Percentiles rank a stretch among this genome's conserved stretches.
Evolutionary conservation across 495 filamentous ascomycete species (phyloP).

Genomic region (Aspergillus hancockii): DNA sequence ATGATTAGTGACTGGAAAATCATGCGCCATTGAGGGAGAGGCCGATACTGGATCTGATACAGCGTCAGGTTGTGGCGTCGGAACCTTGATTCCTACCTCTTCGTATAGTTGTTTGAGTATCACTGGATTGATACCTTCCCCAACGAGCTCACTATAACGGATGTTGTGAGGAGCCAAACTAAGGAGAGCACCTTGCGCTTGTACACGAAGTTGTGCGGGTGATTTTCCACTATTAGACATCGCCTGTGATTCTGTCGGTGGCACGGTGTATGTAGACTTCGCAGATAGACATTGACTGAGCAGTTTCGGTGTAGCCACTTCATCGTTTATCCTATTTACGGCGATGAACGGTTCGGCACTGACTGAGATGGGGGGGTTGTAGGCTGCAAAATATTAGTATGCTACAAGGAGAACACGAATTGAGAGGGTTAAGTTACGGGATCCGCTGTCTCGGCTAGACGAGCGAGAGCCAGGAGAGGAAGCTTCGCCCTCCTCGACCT

Average conservation of each 20-base stretch:
- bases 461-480: slow-evolving; percentile 28
- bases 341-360: slow-evolving; percentile 20
- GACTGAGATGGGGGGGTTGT: slow-evolving; percentile 42
- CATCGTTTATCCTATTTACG: not conserved
- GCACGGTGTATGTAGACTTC: not conserved
- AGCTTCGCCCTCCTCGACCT: slow-evolving; percentile 34
- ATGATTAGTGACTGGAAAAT: not conserved
- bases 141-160: slow-evolving; percentile 65
- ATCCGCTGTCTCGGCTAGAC: slow-evolving; percentile 35
- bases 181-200: slow-evolving; percentile 68
- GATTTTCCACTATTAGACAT: slow-evolving; percentile 19
- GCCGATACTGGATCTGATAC: not conserved
- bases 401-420: not conserved
- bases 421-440: slow-evolving; percentile 31
- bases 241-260: slow-evolving; percentile 4
- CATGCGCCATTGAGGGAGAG: not conserved
- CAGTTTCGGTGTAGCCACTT: not conserved
- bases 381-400: slow-evolving; percentile 35
- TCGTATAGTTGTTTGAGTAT: slow-evolving; percentile 65
- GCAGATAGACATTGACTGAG: not conserved
- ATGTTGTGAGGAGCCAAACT: slow-evolving; percentile 65
- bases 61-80: slow-evolving; percentile 14
- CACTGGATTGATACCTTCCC: slow-evolving; percentile 67
- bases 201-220: slow-evolving; percentile 56
- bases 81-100: slow-evolving; percentile 58